phyloP scores from a whole-genome alignment of 2,329 filamentous ascomycete genomes.

The Neodidymelliopsis sp. region DNA sequence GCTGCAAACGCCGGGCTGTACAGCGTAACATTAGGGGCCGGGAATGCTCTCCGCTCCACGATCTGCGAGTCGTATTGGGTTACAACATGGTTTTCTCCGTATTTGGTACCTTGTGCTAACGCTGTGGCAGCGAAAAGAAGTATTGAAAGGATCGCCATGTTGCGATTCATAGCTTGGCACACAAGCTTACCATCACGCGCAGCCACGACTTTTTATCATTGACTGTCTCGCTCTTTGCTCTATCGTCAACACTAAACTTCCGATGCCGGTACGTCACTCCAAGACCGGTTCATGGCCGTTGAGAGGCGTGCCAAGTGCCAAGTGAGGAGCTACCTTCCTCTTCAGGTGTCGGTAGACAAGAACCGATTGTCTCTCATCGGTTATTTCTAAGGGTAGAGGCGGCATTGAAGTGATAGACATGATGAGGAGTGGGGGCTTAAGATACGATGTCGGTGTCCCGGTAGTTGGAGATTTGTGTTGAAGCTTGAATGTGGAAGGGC shows the following conservation, averaged over 20 bases:
- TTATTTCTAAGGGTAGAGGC: conserved; percentile 1
- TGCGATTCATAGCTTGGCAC: not conserved
- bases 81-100: conserved; percentile 43
- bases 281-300: conserved; percentile 24
- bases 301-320: conserved; percentile 30
- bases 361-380: conserved; percentile 2
- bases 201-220: conserved; percentile 7
- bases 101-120: conserved; percentile 32
- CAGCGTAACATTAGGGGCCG: conserved; percentile 39
- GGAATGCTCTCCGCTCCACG: conserved; percentile 46
- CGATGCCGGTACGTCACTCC: conserved; percentile 30
- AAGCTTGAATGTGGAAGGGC: not conserved
- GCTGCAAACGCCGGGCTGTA: conserved; percentile 42
- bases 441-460: conserved; percentile 6
- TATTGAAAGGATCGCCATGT: conserved; percentile 14
- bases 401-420: not conserved
- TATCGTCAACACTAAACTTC: conserved; percentile 2
- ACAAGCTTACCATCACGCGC: not conserved
- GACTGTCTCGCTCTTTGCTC: not conserved
- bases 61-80: conserved; percentile 39
- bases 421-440: not conserved
- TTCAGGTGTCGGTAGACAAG: conserved; percentile 13
- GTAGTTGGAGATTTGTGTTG: not conserved
- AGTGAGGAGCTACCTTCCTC: conserved; percentile 21
- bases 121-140: conserved; percentile 24